Evolutionary conservation across 768 basidiomycete genomes (phyloP), one percentile per base, ranked within the genome.

Genomic region (Suillus tomentosus): DNA sequence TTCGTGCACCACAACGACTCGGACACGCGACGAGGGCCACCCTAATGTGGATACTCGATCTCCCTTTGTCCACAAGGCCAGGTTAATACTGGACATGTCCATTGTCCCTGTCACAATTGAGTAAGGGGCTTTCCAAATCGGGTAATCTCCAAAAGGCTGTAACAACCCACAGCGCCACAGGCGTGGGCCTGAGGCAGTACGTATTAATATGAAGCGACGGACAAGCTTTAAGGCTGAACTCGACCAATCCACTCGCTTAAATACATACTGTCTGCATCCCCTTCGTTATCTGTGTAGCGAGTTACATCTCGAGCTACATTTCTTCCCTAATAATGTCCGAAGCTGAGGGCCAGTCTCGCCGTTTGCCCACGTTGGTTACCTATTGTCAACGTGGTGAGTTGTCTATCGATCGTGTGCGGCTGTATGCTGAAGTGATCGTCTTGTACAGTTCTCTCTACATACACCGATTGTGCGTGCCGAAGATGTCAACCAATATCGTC

Each of bases 381-480:
- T 83, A 85, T 57, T 94, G 92, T 68, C 91, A 92, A 74, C 84
- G 89, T 73, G 86, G 91, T 92, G 68, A 74, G 85, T 68, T 47
- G 3, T 31, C 55, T 65, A 37, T 55, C 43, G 61, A 42, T 34
- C 63, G 58, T 67, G 40, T 36, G 66, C 53, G 63, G 31, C 42
- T 5, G 48, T 4, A 39, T 37, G 34, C 63, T 50, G 31, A 56
- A 60, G 56, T 67, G 62, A 70, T 63, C 64, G 63, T 63, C 53
- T 37, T 65, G 17, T 10, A 42, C 67, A 91, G 90, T 88, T 63
- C 86, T 87, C 27, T 79, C 77, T 43, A 76, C 79, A 31, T 82
- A 91, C 73, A 82, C 85, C 65, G 87, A 90, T 64, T 81, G 90
- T 90, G 71, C 66, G 85, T 76, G 51, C 61, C 7, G 15, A 58